A percentile compares a stretch with the other conserved stretches of the same genome.
These are phyloP conservation scores for Aureobasidium sp. DNA, from an alignment of 2,329 filamentous ascomycete species.

Conservation along the genomic window DNA sequence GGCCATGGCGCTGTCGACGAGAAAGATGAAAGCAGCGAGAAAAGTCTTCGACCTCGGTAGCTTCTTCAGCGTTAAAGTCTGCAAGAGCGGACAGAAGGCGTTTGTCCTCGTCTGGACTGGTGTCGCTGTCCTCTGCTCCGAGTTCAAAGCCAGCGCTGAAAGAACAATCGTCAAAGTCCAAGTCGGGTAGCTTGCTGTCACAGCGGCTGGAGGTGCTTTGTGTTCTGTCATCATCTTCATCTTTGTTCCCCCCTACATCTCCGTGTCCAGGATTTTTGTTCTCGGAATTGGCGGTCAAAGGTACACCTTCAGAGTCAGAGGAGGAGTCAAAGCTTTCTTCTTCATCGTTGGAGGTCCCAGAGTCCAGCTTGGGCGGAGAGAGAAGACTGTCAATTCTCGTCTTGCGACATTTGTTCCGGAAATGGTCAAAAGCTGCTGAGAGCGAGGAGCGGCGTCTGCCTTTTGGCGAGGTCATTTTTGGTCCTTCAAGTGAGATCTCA, in stretches of 20 bases:
- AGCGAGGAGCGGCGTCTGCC: not conserved
- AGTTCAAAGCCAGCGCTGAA: not conserved
- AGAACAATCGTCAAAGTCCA: not conserved
- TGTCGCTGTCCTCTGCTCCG: not conserved
- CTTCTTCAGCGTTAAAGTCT: not conserved
- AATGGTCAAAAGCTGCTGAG: not conserved
- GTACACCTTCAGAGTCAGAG: not conserved
- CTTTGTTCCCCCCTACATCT: not conserved
- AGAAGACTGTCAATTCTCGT: constrained; percentile 7
- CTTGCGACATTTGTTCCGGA: not conserved
- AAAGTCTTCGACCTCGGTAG: not conserved
- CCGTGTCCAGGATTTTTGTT: not conserved
- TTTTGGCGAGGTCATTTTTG: not conserved
- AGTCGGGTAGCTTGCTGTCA: not conserved
- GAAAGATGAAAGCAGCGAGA: not conserved
- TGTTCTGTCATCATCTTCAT: not conserved
- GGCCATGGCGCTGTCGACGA: not conserved
- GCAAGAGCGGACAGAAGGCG: not conserved
- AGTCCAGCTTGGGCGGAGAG: not conserved
- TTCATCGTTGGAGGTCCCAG: not conserved
- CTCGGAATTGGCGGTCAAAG: not conserved
- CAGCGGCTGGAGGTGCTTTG: not conserved
- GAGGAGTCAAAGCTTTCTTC: not conserved
- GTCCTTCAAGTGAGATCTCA: too few relatives aligned
- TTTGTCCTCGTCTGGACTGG: not conserved